phyloP scores from a whole-genome alignment of 2,329 filamentous ascomycete genomes.

The Phaeosphaeriaceae sp. region DNA sequence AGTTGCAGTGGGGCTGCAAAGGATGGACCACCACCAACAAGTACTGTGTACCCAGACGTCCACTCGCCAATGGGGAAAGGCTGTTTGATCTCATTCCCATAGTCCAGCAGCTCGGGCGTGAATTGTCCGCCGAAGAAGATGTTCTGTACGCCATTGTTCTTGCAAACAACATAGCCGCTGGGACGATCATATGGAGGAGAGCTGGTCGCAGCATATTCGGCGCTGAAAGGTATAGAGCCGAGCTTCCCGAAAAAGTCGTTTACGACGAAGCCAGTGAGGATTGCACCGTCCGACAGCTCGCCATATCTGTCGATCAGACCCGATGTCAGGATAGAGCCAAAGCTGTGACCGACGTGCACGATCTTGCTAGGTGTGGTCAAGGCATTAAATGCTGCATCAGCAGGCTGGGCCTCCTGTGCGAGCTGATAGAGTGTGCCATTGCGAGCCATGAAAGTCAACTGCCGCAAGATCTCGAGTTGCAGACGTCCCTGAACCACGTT shows the following conservation, averaged over 20 bases:
- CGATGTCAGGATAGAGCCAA: constrained; percentile 44
- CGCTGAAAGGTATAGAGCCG: constrained; percentile 20
- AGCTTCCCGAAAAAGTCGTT: constrained; percentile 19
- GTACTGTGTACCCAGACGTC: constrained; percentile 19
- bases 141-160: constrained; percentile 42
- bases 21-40: constrained; percentile 25
- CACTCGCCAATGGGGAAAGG: constrained; percentile 41
- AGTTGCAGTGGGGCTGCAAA: constrained; percentile 43
- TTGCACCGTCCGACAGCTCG: constrained; percentile 46
- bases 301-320: constrained; percentile 43
- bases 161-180: constrained; percentile 29
- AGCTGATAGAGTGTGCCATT: constrained; percentile 36
- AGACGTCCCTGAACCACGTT: constrained; percentile 49
- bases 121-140: constrained; percentile 41
- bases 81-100: constrained; percentile 43
- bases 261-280: constrained; percentile 50
- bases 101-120: constrained; percentile 19
- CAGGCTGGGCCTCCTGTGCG: constrained; percentile 17
- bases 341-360: constrained; percentile 49
- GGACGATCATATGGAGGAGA: constrained; percentile 17
- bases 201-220: constrained; percentile 17
- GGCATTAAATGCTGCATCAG: constrained; percentile 16
- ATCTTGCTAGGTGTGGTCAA: constrained; percentile 41
- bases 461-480: constrained; percentile 48
- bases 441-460: constrained; percentile 48